Base-by-base conservation (phyloP, 2,329 filamentous ascomycete species). In the Colletotrichum agaves region DNA sequence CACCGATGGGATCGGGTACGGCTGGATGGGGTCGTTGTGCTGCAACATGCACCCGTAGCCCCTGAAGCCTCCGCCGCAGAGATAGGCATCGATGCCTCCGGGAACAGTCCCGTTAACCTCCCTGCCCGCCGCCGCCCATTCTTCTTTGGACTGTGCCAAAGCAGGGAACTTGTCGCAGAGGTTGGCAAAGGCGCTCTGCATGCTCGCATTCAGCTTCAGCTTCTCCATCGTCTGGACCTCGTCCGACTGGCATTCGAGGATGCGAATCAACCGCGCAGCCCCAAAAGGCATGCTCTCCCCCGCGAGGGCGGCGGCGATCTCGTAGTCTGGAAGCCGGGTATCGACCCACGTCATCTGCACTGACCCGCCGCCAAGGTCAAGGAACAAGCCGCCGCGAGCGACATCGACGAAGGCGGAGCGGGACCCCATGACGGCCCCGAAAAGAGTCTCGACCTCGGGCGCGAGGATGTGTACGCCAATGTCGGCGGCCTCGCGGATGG, bases 1-100 rank as follows among this genome's bases (percentile, higher is more conserved):
- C 77, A 96, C 91, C 19, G 91, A 90, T 0, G 93, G 88, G 27
- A 97, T 91, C 0, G 94, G 94, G 76, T 97, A 98, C 0, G 93
- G 93, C 61, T 86, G 82, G 47, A 93, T 86, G 5, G 83, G 79
- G 73, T 95, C 92, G 71, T 88, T 86, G 75, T 91, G 90, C 91
- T 97, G 94, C 59, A 97, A 84, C 74, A 97, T 89, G 78, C 93
- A 97, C 6, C 94, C 94, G 84, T 97, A 97, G 15, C 94, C 94
- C 39, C 94, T 85, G 75, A 97, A 97, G 0, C 94, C 94, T 23
- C 94, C 94, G 47, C 94, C 94, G 70, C 92, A 97, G 64, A 98
- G 88, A 76, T 94, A 97, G 8, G 97, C 83, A 37, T 91, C 88
- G 64, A 94, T 83, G 4, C 86, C 86, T 1, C 81, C 82, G 10